These are phyloP conservation scores for Microstegium vimineum DNA, from an alignment of 176 grass and related monocot genomes.

Conservation along the genomic window DNA sequence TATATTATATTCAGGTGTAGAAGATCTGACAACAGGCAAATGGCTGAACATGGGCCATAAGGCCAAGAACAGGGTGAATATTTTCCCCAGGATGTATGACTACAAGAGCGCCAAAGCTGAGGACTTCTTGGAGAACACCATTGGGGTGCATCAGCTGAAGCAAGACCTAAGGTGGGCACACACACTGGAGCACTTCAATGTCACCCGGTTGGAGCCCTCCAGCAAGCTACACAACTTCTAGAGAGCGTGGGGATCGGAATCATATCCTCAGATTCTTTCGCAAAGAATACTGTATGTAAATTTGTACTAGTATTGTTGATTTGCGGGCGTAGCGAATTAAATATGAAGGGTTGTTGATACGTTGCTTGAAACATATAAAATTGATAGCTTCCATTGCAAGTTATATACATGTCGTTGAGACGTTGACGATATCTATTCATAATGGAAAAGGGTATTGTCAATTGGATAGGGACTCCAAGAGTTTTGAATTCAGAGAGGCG, in stretches of 20 bases:
- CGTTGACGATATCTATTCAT: neutral
- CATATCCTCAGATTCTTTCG: neutral
- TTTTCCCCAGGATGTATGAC: slow-evolving; percentile 67
- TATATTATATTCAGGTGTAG: slow-evolving; percentile 15
- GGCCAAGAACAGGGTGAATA: slow-evolving; percentile 62
- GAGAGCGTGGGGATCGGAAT: neutral
- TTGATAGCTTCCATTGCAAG: neutral
- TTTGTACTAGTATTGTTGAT: neutral
- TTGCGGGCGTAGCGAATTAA: neutral
- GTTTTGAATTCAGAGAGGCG: neutral
- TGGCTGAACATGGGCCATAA: slow-evolving; percentile 66
- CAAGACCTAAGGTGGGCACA: slow-evolving; percentile 42
- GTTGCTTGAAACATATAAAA: neutral
- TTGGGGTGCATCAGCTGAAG: slow-evolving; percentile 78
- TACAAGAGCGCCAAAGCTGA: slow-evolving; percentile 35
- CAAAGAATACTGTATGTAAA: neutral
- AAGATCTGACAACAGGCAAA: slow-evolving; percentile 59
- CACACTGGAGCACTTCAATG: slow-evolving; percentile 65
- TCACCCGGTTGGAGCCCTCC: slow-evolving; percentile 35
- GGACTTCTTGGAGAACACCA: slow-evolving; percentile 62
- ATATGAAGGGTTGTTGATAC: neutral
- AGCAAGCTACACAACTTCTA: slow-evolving; percentile 23
- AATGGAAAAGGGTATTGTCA: neutral
- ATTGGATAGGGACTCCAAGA: neutral
- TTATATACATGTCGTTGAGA: neutral